A percentile compares a stretch with the other conserved stretches of the same genome.
phyloP scores from a whole-genome alignment of 352 stramenopile species.

The Thalassiosira ordinaria region DNA sequence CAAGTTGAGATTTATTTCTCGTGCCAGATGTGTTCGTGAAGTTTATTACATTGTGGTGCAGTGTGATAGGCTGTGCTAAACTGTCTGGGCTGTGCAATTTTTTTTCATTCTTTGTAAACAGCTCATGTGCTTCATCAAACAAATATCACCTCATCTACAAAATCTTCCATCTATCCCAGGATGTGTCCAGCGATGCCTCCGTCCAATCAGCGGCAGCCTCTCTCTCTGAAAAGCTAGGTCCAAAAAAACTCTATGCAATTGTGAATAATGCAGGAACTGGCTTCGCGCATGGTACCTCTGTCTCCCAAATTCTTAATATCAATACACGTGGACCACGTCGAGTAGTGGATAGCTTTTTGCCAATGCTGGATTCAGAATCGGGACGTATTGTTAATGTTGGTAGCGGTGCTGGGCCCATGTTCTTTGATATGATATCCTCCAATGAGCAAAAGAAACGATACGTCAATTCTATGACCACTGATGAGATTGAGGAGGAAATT shows the following conservation, averaged over 20 bases:
- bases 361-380: slow-evolving; percentile 46
- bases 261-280: slow-evolving; percentile 82
- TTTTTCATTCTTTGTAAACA: no score
- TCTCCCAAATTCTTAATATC: slow-evolving; percentile 64
- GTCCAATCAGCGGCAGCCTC: slow-evolving; percentile 54
- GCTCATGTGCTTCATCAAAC: no score
- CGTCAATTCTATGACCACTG: slow-evolving; percentile 34
- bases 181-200: slow-evolving; percentile 63
- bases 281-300: slow-evolving; percentile 23
- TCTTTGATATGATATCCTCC: slow-evolving; percentile 29
- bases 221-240: slow-evolving; percentile 34
- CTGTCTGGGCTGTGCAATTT: no score
- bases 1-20: no score
- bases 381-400: slow-evolving; percentile 78
- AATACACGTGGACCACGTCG: slow-evolving; percentile 70
- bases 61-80: no score
- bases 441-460: slow-evolving; percentile 31
- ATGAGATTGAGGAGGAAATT: slow-evolving; percentile 57
- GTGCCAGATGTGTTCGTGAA: no score
- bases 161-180: no score
- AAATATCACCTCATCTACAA: no score
- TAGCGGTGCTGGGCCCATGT: slow-evolving; percentile 60
- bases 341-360: slow-evolving; percentile 69
- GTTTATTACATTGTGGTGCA: no score
- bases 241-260: slow-evolving; percentile 63